Evolutionary conservation across 2,329 filamentous ascomycete species (phyloP).

Genomic region (Xylaria sp.): DNA sequence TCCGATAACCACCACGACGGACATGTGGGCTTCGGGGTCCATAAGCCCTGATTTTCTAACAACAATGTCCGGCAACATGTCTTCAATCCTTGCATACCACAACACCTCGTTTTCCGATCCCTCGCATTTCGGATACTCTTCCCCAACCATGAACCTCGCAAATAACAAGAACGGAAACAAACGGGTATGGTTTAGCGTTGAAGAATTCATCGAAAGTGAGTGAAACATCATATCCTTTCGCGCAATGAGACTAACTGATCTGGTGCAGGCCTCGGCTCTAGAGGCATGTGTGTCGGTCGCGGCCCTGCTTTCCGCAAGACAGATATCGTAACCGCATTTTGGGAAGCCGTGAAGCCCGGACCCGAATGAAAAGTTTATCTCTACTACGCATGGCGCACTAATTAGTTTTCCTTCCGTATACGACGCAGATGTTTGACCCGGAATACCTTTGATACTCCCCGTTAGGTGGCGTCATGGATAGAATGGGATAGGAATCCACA

Average conservation of each 20-base stretch:
- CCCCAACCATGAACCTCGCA: constrained; percentile 15
- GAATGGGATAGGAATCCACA: neutral
- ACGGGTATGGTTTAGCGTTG: constrained; percentile 36
- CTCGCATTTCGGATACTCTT: constrained; percentile 23
- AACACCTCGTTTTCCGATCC: constrained; percentile 12
- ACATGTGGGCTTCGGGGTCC: constrained; percentile 23
- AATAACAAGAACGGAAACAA: constrained; percentile 24
- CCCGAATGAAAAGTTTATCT: constrained; percentile 17
- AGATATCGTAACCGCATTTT: constrained; percentile 47
- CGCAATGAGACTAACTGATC: constrained; percentile 8
- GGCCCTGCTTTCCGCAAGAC: constrained; percentile 46
- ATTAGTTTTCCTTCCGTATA: constrained; percentile 2
- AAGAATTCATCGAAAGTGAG: constrained; percentile 38
- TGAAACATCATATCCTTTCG: neutral
- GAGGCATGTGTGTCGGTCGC: constrained; percentile 45
- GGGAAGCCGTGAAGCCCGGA: constrained; percentile 43
- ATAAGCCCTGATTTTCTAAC: constrained; percentile 20
- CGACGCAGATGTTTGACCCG: neutral
- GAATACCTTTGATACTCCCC: neutral
- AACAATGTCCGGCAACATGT: constrained; percentile 17
- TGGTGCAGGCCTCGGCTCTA: constrained; percentile 41
- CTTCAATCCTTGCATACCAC: constrained; percentile 26
- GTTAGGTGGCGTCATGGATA: constrained; percentile 4
- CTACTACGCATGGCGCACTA: neutral
- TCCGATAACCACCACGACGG: constrained; percentile 23